A percentile compares a stretch with the other conserved stretches of the same genome.
Conservation (phyloP, 1,284 basidiomycete genomes). For the Boletus albobrunnescens region DNA sequence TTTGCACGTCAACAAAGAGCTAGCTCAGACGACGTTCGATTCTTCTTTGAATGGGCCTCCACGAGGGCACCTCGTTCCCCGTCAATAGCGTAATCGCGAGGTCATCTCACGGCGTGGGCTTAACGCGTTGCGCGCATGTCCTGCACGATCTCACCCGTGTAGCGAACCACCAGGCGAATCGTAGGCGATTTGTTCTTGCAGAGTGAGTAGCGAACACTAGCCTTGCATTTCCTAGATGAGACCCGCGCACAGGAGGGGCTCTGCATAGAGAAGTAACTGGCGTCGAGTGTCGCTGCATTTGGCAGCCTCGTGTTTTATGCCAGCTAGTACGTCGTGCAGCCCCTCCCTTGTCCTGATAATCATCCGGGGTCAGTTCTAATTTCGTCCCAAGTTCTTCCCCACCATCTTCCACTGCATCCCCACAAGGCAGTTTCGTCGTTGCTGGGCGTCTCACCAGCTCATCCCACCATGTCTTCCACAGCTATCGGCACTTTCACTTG, state of each 20-base stretch:
- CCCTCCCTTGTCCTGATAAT: conserved; percentile 31
- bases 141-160: conserved; percentile 4
- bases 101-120: conserved; percentile 25
- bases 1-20: no score
- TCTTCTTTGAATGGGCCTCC: conserved; percentile 9
- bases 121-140: conserved; percentile 15
- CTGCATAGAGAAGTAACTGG: no score
- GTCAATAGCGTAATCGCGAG: conserved; percentile 22
- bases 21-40: no score
- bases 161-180: neutral
- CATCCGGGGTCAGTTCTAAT: conserved; percentile 30
- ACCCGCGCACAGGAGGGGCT: neutral
- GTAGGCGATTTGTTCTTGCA: neutral
- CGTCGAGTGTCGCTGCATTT: conserved; percentile 24
- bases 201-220: neutral
- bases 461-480: conserved; percentile 28
- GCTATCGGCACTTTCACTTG: conserved; percentile 38
- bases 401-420: conserved; percentile 17
- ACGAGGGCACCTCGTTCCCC: conserved; percentile 31
- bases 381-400: conserved; percentile 15
- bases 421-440: conserved; percentile 16
- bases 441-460: conserved; percentile 13
- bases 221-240: conserved; percentile 15
- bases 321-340: conserved; percentile 22
- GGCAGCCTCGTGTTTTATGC: conserved; percentile 35